Evolutionary conservation across 805 yeast species (phyloP), one percentile per base, ranked within the genome.

Genomic region (Geotrichum ghanense): DNA sequence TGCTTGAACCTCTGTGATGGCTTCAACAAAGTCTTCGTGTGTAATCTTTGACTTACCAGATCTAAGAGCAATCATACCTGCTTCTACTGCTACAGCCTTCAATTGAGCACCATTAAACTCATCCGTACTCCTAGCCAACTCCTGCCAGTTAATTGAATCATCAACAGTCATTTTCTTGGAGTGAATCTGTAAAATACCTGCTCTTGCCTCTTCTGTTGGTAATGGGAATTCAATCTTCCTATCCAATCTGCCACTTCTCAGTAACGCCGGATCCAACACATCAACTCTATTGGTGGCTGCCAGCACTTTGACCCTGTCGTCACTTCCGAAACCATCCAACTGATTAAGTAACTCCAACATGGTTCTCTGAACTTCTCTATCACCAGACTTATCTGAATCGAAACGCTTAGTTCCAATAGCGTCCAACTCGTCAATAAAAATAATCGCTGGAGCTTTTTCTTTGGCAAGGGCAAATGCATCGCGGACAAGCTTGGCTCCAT

Each of bases 261-360:
- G 73, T 60, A 92, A 70, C 1, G 99, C 99, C n/a, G 98, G 99
- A 70, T 92, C 99, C 57, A 92, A 73, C 12, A 89, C 95, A 63
- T 92, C 99, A 35, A 92, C 97, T 72, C 98, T 82, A 66, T 92
- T 92, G 2, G 99, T 92, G 39, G 99, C 99, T 12, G 97, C 97
- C 53, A 92, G 74, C 41, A 92, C 97, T 67, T 92, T 92, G 48
- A 92, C 98, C 54, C 97, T 74, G 62, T 92, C 98, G 67, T 92
- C 97, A 21, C 95, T 83, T 25, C 94, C 95, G 62, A 92, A 92
- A 43, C 99, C 99, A 69, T 92, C 99, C 66, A 92, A 74, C 69
- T 92, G 98, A 67, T 92, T 92, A 60, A 92, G 77, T 60, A 92
- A 74, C 68, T 92, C 99, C 78, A 92, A 76, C 99, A 92, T 92